Percentiles rank a stretch among this genome's conserved stretches.
Evolutionary conservation across 805 yeast species (phyloP).

Genomic region (Lipomyces sp.): DNA sequence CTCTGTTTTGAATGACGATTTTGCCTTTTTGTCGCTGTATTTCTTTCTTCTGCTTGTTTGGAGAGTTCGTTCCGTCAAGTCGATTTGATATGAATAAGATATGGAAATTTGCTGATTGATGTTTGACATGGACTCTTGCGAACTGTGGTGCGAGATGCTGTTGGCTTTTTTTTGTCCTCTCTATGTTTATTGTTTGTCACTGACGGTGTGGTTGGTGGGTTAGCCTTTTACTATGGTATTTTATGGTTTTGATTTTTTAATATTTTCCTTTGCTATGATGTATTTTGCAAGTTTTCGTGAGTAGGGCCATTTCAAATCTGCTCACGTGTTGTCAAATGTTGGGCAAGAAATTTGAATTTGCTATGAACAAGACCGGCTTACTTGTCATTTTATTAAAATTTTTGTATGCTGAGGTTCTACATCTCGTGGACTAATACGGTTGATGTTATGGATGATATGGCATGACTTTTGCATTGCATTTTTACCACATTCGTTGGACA

Average conservation of each 20-base stretch:
- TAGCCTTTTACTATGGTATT: background rate
- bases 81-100: constrained; percentile 3
- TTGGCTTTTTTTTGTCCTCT: constrained; percentile 12
- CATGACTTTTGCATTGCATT: background rate
- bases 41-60: constrained; percentile 8
- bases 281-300: background rate
- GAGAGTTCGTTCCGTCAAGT: constrained; percentile 13
- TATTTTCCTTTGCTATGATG: background rate
- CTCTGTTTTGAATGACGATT: constrained; percentile 1
- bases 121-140: background rate
- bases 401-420: background rate
- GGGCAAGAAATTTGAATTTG: background rate
- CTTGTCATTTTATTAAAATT: background rate
- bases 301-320: background rate
- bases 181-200: background rate
- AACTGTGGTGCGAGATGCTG: background rate
- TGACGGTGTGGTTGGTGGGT: background rate
- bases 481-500: background rate
- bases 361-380: background rate
- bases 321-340: background rate
- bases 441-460: background rate
- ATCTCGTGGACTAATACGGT: background rate
- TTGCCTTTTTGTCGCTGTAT: constrained; percentile 5
- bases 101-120: constrained; percentile 1
- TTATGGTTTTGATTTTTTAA: background rate